Percentiles rank a stretch among this genome's conserved stretches.
phyloP scores from a whole-genome alignment of 345 rosid genomes.

The Euphorbia peplus region DNA sequence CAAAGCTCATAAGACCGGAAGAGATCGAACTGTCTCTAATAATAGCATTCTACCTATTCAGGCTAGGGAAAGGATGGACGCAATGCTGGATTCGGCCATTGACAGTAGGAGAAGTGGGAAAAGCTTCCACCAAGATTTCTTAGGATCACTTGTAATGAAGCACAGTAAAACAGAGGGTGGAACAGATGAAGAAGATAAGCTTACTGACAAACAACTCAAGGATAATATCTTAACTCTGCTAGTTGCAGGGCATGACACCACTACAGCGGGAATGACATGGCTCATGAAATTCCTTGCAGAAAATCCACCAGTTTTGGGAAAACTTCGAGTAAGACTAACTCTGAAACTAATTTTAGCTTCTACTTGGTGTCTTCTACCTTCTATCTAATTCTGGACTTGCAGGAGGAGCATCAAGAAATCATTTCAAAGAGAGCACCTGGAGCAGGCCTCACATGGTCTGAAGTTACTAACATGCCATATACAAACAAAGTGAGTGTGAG shows the following conservation, averaged over 20 bases:
- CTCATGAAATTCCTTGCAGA: conserved; percentile 53
- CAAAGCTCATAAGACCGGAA: too few species aligned
- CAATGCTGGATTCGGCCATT: conserved; percentile 49
- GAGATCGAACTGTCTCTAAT: not conserved
- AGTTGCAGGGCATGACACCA: conserved; percentile 71
- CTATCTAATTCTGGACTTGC: conserved; percentile 16
- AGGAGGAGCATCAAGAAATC: conserved; percentile 52
- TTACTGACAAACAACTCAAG: conserved; percentile 54
- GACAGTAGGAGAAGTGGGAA: conserved; percentile 44
- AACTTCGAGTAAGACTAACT: conserved; percentile 41
- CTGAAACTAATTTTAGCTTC: not conserved
- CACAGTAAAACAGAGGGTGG: conserved; percentile 34
- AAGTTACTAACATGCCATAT: conserved; percentile 57
- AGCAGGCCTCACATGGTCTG: conserved; percentile 45
- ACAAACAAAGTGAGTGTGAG: conserved; percentile 53
- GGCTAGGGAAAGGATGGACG: conserved; percentile 63
- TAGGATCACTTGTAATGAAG: conserved; percentile 55
- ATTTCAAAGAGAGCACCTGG: conserved; percentile 38
- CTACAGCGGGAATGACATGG: conserved; percentile 67
- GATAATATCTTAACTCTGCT: conserved; percentile 59
- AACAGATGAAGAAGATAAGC: conserved; percentile 38
- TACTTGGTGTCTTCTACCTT: not conserved
- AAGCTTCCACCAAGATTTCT: conserved; percentile 52
- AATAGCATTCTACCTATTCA: conserved; percentile 15
- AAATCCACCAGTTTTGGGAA: conserved; percentile 44